Evolutionary conservation across 371 early-diverging fungal genomes (phyloP).

Genomic region (Mycotypha africana): DNA sequence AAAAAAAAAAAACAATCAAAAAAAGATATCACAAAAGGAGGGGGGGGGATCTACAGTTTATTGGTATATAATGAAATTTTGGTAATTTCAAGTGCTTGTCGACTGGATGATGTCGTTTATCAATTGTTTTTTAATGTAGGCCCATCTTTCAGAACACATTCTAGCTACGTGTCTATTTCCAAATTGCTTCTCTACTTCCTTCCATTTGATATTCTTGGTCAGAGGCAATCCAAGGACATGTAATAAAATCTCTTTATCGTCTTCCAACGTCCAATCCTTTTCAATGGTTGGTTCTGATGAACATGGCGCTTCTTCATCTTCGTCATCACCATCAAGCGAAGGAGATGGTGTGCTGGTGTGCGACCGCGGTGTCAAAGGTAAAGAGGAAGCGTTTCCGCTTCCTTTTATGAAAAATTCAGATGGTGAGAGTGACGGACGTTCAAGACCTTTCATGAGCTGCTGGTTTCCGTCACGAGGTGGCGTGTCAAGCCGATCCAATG

Average conservation of each 20-base stretch:
- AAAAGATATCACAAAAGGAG: too few species aligned
- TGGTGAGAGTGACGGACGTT: too few species aligned
- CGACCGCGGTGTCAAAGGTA: constrained; percentile 18
- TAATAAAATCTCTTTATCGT: constrained; percentile 11
- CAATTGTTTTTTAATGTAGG: constrained; percentile 11
- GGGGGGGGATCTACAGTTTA: neutral
- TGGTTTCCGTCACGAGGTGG: constrained; percentile 13
- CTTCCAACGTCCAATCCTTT: constrained; percentile 19
- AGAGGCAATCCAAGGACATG: constrained; percentile 10
- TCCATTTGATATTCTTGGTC: constrained; percentile 32
- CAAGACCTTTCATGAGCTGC: too few species aligned
- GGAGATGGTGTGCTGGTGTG: too few species aligned
- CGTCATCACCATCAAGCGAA: constrained; percentile 22
- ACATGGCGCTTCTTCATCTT: constrained; percentile 7
- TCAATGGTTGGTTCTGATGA: too few species aligned
- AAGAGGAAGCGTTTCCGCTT: constrained; percentile 15
- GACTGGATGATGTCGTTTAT: constrained; percentile 8
- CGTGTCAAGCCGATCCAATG: constrained; percentile 14
- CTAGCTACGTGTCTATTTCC: constrained; percentile 14
- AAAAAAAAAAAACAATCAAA: too few species aligned
- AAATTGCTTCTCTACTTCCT: constrained; percentile 10
- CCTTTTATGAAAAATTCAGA: too few species aligned
- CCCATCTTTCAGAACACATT: constrained; percentile 18
- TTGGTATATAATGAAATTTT: too few species aligned
- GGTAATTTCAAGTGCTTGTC: neutral